Base-by-base conservation (phyloP, 495 filamentous ascomycete species). In the Aspergillus sparsus region DNA sequence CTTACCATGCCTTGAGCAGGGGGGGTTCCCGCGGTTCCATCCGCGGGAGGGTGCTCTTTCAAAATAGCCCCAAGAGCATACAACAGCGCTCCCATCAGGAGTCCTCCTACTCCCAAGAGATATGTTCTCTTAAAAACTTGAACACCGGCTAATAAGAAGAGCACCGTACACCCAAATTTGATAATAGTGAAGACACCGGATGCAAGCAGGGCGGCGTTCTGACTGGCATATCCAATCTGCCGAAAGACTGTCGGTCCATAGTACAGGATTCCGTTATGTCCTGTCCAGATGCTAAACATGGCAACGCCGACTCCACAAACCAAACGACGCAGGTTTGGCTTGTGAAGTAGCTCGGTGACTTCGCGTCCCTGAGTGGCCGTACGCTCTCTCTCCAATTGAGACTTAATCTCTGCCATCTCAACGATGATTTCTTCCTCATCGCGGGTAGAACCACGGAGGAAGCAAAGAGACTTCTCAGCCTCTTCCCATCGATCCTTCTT, bases 21-120 rank as follows among this genome's bases (percentile, higher is more conserved):
- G 11, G n/a, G 33, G 15, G 3, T 2, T 11, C 2, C 44, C 15
- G 16, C 7, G 8, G 59, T 64, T 0, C 63, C 44, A 2, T 67
- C 52, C 0, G 67, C 57, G 2, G 78, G 78, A 0, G 79, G 80
- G 46, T 82, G 52, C 7, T 72, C 76, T 6, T 70, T 74, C 47
- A 79, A 55, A 12, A 92, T 89, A 34, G 91, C 79, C n/a, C 89
- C 89, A 60, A 92, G 87, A 66, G 92, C 89, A 66, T 89, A 87
- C 85, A 91, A 91, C 69, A 83, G 82, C 10, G 80, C 66, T 7
- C 80, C 82, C 77, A 88, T 88, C 37, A 84, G 88, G 39, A 87
- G 80, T 5, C 82, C 84, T 15, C 89, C 91, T 71, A 83, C 87
- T 57, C 91, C 77, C 39, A 94, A 76, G 62, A 83, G 85, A 35